Evolutionary conservation across 2,329 filamentous ascomycete species (phyloP).

Genomic region (Talaromyces funiculosus): DNA sequence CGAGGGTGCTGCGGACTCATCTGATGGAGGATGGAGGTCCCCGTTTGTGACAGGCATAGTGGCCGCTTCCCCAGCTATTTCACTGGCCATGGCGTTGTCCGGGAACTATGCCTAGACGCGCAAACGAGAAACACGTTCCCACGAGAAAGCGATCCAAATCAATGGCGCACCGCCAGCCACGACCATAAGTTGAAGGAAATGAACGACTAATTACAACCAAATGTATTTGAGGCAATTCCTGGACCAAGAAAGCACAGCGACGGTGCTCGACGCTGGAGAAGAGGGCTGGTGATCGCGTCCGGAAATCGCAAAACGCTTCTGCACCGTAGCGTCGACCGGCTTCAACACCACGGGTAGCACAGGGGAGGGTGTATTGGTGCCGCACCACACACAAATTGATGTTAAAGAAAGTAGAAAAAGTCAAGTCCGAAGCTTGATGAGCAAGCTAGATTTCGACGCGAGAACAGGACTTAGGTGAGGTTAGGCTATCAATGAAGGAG

Average conservation of each 20-base stretch:
- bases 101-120: constrained; percentile 13
- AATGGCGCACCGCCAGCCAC: constrained; percentile 7
- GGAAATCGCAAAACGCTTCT: constrained; percentile 15
- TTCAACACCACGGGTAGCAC: constrained; percentile 14
- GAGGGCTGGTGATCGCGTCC: constrained; percentile 13
- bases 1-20: constrained; percentile 26
- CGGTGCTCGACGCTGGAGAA: constrained; percentile 2
- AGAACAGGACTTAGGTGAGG: constrained; percentile 5
- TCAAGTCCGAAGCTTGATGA: not conserved
- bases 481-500: constrained; percentile 12
- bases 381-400: constrained; percentile 2
- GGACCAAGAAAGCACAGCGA: not conserved
- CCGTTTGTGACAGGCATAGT: constrained; percentile 32
- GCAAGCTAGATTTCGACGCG: constrained; percentile 6
- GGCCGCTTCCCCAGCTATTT: constrained; percentile 28
- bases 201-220: not conserved
- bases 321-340: constrained; percentile 13
- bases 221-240: not conserved
- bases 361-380: not conserved
- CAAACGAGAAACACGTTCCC: constrained; percentile 14
- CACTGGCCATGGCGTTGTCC: constrained; percentile 30
- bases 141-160: constrained; percentile 7
- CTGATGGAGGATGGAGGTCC: constrained; percentile 24
- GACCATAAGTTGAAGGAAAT: not conserved
- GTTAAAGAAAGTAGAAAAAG: not conserved